Conservation (phyloP, 2,329 filamentous ascomycete genomes). For the Ilyonectria robusta region DNA sequence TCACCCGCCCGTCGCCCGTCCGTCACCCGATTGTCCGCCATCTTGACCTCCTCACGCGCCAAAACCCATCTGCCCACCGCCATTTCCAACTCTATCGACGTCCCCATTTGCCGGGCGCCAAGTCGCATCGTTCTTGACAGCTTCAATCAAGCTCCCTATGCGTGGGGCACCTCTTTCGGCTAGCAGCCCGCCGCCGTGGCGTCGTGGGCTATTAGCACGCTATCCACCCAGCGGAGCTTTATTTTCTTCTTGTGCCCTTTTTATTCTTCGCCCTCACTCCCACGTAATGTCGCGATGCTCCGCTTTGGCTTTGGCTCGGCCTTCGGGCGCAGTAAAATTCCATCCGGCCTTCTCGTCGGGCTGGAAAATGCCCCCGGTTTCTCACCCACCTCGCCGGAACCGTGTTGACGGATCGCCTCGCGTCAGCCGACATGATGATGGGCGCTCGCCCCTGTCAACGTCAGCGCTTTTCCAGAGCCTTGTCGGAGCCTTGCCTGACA, state of each 20-base stretch:
- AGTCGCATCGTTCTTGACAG: background rate
- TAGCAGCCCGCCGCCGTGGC: slow-evolving; percentile 26
- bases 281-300: slow-evolving; percentile 4
- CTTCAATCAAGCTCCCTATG: slow-evolving; percentile 12
- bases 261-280: slow-evolving; percentile 3
- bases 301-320: slow-evolving; percentile 12
- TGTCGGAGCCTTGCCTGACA: slow-evolving; percentile 20
- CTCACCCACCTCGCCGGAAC: slow-evolving; percentile 46
- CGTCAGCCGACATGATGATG: slow-evolving; percentile 47
- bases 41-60: background rate
- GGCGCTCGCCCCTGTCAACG: slow-evolving; percentile 38
- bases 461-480: slow-evolving; percentile 20
- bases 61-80: slow-evolving; percentile 5
- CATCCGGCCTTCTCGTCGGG: slow-evolving; percentile 10
- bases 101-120: background rate
- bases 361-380: slow-evolving; percentile 29
- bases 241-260: background rate
- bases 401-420: slow-evolving; percentile 47
- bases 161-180: slow-evolving; percentile 21
- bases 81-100: background rate
- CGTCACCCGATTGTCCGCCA: slow-evolving; percentile 28
- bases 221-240: slow-evolving; percentile 12
- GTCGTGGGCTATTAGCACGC: slow-evolving; percentile 31
- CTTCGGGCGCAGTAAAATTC: background rate
- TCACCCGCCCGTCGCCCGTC: slow-evolving; percentile 17